Conservation (phyloP, 1,284 basidiomycete species). For the Inonotus hispidus region DNA sequence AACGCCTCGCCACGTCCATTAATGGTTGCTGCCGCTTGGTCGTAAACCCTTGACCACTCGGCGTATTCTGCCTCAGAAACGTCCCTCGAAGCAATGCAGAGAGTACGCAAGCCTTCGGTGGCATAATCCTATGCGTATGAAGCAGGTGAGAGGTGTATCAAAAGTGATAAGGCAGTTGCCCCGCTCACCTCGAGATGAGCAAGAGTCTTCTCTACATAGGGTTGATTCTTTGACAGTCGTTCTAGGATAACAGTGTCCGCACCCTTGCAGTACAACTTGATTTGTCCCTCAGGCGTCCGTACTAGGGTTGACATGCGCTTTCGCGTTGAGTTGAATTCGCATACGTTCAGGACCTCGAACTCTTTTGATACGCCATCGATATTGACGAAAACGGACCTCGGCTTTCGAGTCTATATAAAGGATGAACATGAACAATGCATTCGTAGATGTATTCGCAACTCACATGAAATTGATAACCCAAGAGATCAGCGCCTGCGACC, state of each 20-base stretch:
- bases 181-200: conserved; percentile 79
- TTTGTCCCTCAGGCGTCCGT: conserved; percentile 81
- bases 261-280: conserved; percentile 96
- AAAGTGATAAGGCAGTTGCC: background rate
- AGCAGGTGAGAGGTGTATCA: conserved; percentile 10
- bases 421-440: conserved; percentile 1
- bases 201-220: conserved; percentile 83
- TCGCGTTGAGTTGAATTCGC: conserved; percentile 97
- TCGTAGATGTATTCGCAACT: conserved; percentile 26
- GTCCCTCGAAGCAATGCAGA: conserved; percentile 94
- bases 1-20: conserved; percentile 91
- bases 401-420: conserved; percentile 81
- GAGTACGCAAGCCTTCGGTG: conserved; percentile 92
- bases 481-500: conserved; percentile 87
- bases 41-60: conserved; percentile 85
- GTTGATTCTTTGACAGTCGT: conserved; percentile 76
- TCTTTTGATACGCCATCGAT: conserved; percentile 71
- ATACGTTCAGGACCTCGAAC: conserved; percentile 92
- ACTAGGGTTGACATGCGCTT: conserved; percentile 98
- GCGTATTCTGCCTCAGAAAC: conserved; percentile 87
- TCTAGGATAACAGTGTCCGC: conserved; percentile 97
- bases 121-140: conserved; percentile 75
- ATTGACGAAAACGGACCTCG: conserved; percentile 89
- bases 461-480: conserved; percentile 94
- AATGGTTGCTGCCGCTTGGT: conserved; percentile 89